Evolutionary conservation across 2,329 filamentous ascomycete genomes (phyloP).

Genomic region (Aureobasidium uvarum): DNA sequence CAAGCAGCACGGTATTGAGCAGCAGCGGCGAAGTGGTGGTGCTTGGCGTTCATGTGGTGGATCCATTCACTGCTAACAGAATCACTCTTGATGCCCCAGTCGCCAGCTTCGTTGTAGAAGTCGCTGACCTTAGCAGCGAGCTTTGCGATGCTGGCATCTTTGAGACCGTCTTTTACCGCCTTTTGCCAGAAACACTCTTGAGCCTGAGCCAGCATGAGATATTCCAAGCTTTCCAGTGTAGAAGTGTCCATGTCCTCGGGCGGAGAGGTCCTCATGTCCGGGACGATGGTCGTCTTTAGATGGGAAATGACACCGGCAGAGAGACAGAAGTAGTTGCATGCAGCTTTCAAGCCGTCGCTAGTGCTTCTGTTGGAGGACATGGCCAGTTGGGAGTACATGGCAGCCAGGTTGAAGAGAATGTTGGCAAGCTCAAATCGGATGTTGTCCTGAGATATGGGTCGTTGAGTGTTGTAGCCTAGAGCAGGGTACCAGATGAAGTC

Average conservation of each 20-base stretch:
- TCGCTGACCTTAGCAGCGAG: constrained; percentile 89
- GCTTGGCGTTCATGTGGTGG: constrained; percentile 94
- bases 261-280: constrained; percentile 73
- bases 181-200: constrained; percentile 99
- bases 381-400: constrained; percentile 90
- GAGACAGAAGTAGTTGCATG: constrained; percentile 85
- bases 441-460: constrained; percentile 66
- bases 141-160: constrained; percentile 88
- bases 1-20: constrained; percentile 90
- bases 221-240: constrained; percentile 77
- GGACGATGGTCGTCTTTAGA: constrained; percentile 72
- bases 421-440: constrained; percentile 84
- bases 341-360: constrained; percentile 78
- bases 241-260: constrained; percentile 94
- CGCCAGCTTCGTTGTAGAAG: constrained; percentile 78
- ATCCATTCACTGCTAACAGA: constrained; percentile 94
- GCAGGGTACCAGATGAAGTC: constrained; percentile 97
- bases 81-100: constrained; percentile 84
- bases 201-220: constrained; percentile 84
- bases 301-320: constrained; percentile 80
- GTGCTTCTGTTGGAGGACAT: constrained; percentile 73
- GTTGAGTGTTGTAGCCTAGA: constrained; percentile 81
- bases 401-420: constrained; percentile 86
- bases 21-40: constrained; percentile 94
- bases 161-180: constrained; percentile 88